phyloP scores from a whole-genome alignment of 2,329 filamentous ascomycete genomes.

The Exserohilum rostratum region DNA sequence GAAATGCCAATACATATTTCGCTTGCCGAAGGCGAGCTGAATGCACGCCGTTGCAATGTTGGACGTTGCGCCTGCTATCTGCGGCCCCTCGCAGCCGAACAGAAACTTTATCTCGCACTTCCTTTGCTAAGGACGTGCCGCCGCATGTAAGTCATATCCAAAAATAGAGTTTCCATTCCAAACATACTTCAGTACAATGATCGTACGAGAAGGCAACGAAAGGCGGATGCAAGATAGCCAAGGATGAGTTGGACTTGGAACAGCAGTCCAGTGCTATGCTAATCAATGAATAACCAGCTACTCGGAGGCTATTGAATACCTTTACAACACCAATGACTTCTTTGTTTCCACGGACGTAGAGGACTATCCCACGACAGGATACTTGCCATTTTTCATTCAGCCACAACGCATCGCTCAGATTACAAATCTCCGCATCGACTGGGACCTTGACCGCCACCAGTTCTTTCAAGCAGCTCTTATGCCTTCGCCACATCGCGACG shows the following conservation, averaged over 20 bases:
- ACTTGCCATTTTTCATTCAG: constrained; percentile 25
- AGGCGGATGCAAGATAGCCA: neutral
- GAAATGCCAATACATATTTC: constrained; percentile 17
- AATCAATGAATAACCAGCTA: constrained; percentile 18
- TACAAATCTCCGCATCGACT: constrained; percentile 21
- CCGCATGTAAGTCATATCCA: constrained; percentile 22
- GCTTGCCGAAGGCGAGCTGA: constrained; percentile 12
- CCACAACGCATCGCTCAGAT: constrained; percentile 28
- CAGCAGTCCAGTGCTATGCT: neutral
- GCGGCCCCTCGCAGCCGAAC: neutral
- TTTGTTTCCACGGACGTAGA: constrained; percentile 20
- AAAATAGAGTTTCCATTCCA: neutral
- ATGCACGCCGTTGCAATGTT: constrained; percentile 11
- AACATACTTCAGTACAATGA: neutral
- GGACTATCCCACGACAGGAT: constrained; percentile 19
- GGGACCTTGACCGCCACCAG: constrained; percentile 19
- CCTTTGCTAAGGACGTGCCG: constrained; percentile 27
- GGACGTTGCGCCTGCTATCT: constrained; percentile 1
- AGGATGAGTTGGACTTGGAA: neutral
- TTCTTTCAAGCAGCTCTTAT: constrained; percentile 8
- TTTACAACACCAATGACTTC: constrained; percentile 29
- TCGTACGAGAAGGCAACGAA: neutral
- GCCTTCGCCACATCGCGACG: constrained; percentile 1
- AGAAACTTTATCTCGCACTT: constrained; percentile 11
- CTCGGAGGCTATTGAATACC: constrained; percentile 29